Percentiles rank a stretch among this genome's conserved stretches.
These are phyloP conservation scores for Solanum sejunctum DNA, from an alignment of 257 asterid genomes.

Conservation along the genomic window DNA sequence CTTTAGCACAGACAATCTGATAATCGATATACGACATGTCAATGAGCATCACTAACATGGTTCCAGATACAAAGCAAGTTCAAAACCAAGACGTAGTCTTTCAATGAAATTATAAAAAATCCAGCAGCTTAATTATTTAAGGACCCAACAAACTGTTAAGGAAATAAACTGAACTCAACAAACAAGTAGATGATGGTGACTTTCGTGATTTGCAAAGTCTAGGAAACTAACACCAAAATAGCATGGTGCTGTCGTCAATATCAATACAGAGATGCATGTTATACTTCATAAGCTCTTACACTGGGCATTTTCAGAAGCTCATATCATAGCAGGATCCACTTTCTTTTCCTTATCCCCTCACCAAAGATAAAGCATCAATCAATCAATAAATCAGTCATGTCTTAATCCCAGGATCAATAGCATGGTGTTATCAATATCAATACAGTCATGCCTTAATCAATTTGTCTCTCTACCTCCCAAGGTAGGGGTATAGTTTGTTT, in stretches of 20 bases:
- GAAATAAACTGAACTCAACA: neutral
- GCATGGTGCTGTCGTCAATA: neutral
- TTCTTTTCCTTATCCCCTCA: neutral
- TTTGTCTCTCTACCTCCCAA: neutral
- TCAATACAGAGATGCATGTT: neutral
- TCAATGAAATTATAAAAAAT: neutral
- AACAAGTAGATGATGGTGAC: neutral
- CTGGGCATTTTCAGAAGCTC: neutral
- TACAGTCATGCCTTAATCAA: neutral
- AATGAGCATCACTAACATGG: neutral
- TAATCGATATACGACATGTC: conserved; percentile 8
- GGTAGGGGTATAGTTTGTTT: neutral
- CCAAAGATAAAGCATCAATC: neutral
- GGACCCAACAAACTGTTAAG: neutral
- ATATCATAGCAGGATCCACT: neutral
- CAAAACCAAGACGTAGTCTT: neutral
- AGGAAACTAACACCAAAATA: neutral
- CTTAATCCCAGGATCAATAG: neutral
- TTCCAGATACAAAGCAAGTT: neutral
- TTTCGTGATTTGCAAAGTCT: neutral
- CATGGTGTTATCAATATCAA: neutral
- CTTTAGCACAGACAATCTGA: conserved; percentile 91
- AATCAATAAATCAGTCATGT: neutral
- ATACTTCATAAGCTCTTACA: neutral
- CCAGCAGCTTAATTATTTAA: neutral